Percentiles rank a stretch among this genome's conserved stretches.
Evolutionary conservation across 2,329 filamentous ascomycete genomes (phyloP).

Genomic region (Exophiala xenobiotica): DNA sequence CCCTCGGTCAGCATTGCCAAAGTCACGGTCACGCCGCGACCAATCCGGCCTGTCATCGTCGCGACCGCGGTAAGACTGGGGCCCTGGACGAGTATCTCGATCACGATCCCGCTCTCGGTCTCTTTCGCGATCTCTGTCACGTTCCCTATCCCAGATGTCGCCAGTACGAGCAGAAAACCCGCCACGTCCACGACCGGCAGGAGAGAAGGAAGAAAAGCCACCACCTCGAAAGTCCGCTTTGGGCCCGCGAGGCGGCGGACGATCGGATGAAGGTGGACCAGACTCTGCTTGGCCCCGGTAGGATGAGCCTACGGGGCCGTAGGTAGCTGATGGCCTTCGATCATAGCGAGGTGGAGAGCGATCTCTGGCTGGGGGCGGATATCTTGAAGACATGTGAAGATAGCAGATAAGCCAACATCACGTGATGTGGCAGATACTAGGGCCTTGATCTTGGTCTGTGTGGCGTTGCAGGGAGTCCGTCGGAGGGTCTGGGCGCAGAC

Average conservation of each 20-base stretch:
- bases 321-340: conserved; percentile 65
- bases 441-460: no score
- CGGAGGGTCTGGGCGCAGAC: no score
- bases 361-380: conserved; percentile 65
- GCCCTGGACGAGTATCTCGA: conserved; percentile 40
- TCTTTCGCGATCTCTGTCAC: conserved; percentile 35
- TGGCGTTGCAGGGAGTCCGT: no score
- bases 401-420: conserved; percentile 2
- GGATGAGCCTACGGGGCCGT: conserved; percentile 55
- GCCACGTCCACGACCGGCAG: conserved; percentile 50
- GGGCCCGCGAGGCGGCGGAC: conserved; percentile 78
- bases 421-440: background rate
- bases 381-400: conserved; percentile 27
- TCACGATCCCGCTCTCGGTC: conserved; percentile 46
- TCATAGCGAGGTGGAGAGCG: conserved; percentile 70
- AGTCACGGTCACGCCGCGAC: conserved; percentile 48
- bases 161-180: conserved; percentile 60
- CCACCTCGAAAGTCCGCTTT: conserved; percentile 69
- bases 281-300: conserved; percentile 57
- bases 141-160: conserved; percentile 35
- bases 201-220: conserved; percentile 34
- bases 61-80: conserved; percentile 41
- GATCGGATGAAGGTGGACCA: conserved; percentile 56
- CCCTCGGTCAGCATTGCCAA: conserved; percentile 42
- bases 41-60: conserved; percentile 43